Percentiles rank a stretch among this genome's conserved stretches.
Conservation (phyloP, 2,329 filamentous ascomycete species). For the Tricladium varicosporioides region DNA sequence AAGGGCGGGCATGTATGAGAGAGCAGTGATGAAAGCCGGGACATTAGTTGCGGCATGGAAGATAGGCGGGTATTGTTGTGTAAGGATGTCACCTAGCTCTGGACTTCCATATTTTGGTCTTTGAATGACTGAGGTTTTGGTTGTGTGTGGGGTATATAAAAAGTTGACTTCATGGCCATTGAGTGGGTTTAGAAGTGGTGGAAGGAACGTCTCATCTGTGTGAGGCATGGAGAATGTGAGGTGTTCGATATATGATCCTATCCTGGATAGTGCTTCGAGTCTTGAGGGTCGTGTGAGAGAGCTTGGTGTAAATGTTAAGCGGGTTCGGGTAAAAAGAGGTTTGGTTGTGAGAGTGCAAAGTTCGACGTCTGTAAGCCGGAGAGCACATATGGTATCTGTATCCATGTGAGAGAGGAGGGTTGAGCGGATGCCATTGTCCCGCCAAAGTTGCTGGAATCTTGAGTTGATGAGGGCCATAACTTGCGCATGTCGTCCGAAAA, state of each 20-base stretch:
- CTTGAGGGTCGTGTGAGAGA: slow-evolving; percentile 74
- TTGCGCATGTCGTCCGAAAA: slow-evolving; percentile 30
- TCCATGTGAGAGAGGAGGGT: slow-evolving; percentile 31
- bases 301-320: slow-evolving; percentile 68
- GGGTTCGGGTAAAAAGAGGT: slow-evolving; percentile 65
- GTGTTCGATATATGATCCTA: slow-evolving; percentile 76
- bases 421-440: slow-evolving; percentile 29
- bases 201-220: slow-evolving; percentile 74
- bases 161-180: slow-evolving; percentile 79
- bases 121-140: slow-evolving; percentile 57
- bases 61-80: slow-evolving; percentile 82
- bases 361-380: slow-evolving; percentile 68
- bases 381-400: slow-evolving; percentile 43
- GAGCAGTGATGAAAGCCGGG: slow-evolving; percentile 74
- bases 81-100: slow-evolving; percentile 77
- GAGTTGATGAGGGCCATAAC: slow-evolving; percentile 33
- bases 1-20: slow-evolving; percentile 67
- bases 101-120: slow-evolving; percentile 76
- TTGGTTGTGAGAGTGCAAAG: slow-evolving; percentile 69
- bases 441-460: slow-evolving; percentile 33
- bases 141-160: slow-evolving; percentile 75
- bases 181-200: slow-evolving; percentile 75
- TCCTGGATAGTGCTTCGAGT: slow-evolving; percentile 70
- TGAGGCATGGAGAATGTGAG: slow-evolving; percentile 78
- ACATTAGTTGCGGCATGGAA: slow-evolving; percentile 91